Percentiles rank a stretch among this genome's conserved stretches.
These are phyloP conservation scores for Salicornia ramosissima DNA, from an alignment of 148 eudicot species.

Conservation along the genomic window DNA sequence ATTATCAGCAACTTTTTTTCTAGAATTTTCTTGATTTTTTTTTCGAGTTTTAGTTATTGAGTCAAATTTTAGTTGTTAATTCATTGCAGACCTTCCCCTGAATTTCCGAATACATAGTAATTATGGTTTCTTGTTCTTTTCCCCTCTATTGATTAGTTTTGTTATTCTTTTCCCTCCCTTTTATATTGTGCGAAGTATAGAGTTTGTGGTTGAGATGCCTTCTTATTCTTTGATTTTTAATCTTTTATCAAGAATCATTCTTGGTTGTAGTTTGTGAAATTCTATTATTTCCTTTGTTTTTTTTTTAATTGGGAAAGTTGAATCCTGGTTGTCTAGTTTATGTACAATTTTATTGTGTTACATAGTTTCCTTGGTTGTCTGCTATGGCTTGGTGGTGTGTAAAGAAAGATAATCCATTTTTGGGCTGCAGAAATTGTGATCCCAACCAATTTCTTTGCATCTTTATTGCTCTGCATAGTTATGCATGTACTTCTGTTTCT, in stretches of 20 bases:
- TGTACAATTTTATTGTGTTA: neutral
- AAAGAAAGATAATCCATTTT: no score
- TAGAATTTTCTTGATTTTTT: no score
- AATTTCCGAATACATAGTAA: no score
- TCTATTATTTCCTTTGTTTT: slow-evolving; percentile 4
- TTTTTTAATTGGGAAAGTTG: neutral
- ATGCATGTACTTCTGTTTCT: neutral
- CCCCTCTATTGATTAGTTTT: neutral
- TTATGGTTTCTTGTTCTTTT: no score
- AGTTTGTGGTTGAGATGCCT: neutral
- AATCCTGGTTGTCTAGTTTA: neutral
- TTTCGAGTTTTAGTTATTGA: no score
- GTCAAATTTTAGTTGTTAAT: no score
- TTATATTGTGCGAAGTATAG: neutral
- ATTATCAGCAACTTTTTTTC: no score
- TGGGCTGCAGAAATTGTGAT: neutral
- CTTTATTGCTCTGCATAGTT: neutral
- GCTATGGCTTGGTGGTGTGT: no score
- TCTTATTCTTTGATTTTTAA: neutral
- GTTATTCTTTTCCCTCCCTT: neutral
- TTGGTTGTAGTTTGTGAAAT: neutral
- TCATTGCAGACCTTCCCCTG: no score
- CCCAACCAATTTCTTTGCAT: neutral
- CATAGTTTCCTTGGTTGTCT: no score
- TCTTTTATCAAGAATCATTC: neutral